Evolutionary conservation across 306 rosid species (phyloP).

Genomic region (Vigna radiata): DNA sequence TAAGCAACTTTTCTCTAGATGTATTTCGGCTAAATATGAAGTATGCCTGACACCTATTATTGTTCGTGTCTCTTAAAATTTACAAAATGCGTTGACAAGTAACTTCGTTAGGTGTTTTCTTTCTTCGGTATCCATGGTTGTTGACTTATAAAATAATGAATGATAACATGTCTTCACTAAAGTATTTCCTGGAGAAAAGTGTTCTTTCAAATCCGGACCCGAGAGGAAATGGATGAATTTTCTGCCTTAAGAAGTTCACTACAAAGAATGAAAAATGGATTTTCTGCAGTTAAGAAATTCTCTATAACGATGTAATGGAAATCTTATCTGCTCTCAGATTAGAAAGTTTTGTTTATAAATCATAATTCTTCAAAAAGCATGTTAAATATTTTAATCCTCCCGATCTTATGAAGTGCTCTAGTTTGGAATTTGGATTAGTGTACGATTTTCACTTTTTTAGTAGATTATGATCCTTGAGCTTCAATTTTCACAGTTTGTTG

Average conservation of each 20-base stretch:
- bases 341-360: neutral
- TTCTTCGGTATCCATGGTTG: neutral
- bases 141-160: no score
- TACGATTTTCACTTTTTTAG: neutral
- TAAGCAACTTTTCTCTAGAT: slow-evolving; percentile 22
- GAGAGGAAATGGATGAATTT: neutral
- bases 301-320: neutral
- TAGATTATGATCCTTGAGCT: neutral
- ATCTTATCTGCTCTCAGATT: neutral
- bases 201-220: neutral
- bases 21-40: slow-evolving; percentile 8
- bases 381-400: neutral
- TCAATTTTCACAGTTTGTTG: neutral
- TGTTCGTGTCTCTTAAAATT: neutral
- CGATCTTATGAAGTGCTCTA: neutral
- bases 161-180: neutral
- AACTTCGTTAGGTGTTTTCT: neutral
- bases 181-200: neutral
- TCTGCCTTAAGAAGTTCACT: neutral
- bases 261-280: neutral
- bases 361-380: neutral
- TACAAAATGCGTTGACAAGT: neutral
- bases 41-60: neutral
- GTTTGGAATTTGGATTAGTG: neutral
- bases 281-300: neutral